Base-by-base conservation (phyloP, 345 rosid genomes). In the Isatis tinctoria region DNA sequence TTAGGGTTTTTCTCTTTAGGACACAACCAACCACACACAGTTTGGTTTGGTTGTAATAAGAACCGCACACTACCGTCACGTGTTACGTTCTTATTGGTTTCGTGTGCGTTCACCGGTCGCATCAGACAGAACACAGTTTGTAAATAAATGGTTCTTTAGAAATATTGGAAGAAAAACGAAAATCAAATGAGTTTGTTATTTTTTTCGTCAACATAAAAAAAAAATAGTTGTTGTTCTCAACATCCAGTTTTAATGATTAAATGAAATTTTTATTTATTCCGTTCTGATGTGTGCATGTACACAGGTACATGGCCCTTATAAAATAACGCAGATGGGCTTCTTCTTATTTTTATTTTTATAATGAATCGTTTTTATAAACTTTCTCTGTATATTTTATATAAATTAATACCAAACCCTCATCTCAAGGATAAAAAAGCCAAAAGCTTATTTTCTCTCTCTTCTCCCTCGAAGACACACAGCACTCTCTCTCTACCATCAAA, bases 41-140 rank as follows among this genome's bases (percentile, higher is more conserved):
- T 57, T 73, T 61, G 66, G 79, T 78, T 84, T 83, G 85, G 79
- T 69, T 62, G 82, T 81, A 85, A 88, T 84, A 81, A 83, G 86
- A 80, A 77, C 81, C 87, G 79, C 84, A 72, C 73, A 65, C 49
- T 36, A 24, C 14, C 12, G 28, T 52, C 82, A 86, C 83, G 83
- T 82, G 88, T 72, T 72, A 0, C 0, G 1, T 0, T 40, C 0
- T 24, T 8, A 67, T 78, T 83, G 85, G 85, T 0, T 1, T 2
- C 28, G 2, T 30, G 5, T 7, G 28, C 33, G 9, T 40, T 24
- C 39, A 45, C 59, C 33, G 52, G 57, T 56, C 74, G 35, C 70
- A 78, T 71, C 72, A 40, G 2, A 30, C 35, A 59, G 28, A 70
- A 44, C 69, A 61, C 49, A 69, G 3, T 35, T 2, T 10, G 14